Conservation (phyloP, 129 eudicot genomes). For the Cynara cardunculus region DNA sequence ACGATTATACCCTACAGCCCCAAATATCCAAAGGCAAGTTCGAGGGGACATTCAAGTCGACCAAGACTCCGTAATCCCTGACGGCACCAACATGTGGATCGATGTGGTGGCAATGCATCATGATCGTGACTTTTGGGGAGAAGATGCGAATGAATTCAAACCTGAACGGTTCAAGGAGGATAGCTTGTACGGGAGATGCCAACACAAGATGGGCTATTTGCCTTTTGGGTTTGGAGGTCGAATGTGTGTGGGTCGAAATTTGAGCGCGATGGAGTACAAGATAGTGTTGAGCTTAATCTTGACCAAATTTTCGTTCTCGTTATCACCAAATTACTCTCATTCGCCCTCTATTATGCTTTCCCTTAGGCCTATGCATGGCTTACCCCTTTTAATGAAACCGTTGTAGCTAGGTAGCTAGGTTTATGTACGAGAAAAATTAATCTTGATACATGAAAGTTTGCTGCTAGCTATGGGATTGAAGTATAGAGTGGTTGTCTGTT, state of each 20-base stretch:
- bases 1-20: constrained; percentile 78
- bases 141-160: constrained; percentile 68
- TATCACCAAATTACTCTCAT: constrained; percentile 71
- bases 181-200: constrained; percentile 63
- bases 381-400: constrained; percentile 58
- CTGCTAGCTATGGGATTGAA: not conserved
- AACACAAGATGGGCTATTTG: constrained; percentile 83
- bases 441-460: not conserved
- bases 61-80: constrained; percentile 52
- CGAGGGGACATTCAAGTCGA: constrained; percentile 67
- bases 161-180: constrained; percentile 76
- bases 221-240: constrained; percentile 98
- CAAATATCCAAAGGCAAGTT: constrained; percentile 82
- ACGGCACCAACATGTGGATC: constrained; percentile 93
- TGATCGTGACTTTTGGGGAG: constrained; percentile 69
- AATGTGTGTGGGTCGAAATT: constrained; percentile 88
- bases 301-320: constrained; percentile 62
- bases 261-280: constrained; percentile 77
- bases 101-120: constrained; percentile 93
- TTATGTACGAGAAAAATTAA: not conserved
- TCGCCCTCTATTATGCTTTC: constrained; percentile 67
- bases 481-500: not conserved
- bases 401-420: constrained; percentile 13
- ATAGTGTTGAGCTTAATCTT: constrained; percentile 56
- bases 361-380: constrained; percentile 69